These are phyloP conservation scores for Filobasidium uniguttulatum DNA, from an alignment of 1,284 basidiomycete genomes.

Conservation along the genomic window DNA sequence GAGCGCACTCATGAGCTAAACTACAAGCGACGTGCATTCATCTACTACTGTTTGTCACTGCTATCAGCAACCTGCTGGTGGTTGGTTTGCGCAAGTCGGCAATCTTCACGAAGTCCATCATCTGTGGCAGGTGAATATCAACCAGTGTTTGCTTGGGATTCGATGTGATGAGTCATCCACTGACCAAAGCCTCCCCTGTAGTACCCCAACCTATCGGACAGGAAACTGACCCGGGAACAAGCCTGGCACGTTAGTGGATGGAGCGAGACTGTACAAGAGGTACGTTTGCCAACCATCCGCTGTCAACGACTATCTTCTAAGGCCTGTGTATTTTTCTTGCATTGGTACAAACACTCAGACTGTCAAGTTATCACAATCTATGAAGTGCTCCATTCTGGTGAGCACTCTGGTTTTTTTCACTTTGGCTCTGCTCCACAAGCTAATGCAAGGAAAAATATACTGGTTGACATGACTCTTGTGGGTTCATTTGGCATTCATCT, in stretches of 20 bases:
- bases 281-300: constrained; percentile 26
- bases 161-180: background rate
- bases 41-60: too few species aligned
- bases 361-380: constrained; percentile 29
- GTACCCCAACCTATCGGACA: constrained; percentile 47
- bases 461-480: background rate
- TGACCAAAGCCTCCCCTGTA: background rate
- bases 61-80: constrained; percentile 63
- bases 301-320: background rate
- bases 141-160: background rate
- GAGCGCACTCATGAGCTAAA: too few species aligned
- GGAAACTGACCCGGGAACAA: constrained; percentile 68
- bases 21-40: too few species aligned
- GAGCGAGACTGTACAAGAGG: constrained; percentile 87
- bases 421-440: background rate
- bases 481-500: background rate
- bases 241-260: constrained; percentile 88
- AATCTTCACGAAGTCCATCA: constrained; percentile 80
- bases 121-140: constrained; percentile 68
- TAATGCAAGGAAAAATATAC: background rate
- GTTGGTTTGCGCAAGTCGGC: constrained; percentile 88
- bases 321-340: background rate
- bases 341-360: constrained; percentile 20
- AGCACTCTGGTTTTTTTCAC: background rate
- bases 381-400: constrained; percentile 32